These are phyloP conservation scores for Aspergillus sp. DNA, from an alignment of 2,329 filamentous ascomycete species.

Conservation along the genomic window DNA sequence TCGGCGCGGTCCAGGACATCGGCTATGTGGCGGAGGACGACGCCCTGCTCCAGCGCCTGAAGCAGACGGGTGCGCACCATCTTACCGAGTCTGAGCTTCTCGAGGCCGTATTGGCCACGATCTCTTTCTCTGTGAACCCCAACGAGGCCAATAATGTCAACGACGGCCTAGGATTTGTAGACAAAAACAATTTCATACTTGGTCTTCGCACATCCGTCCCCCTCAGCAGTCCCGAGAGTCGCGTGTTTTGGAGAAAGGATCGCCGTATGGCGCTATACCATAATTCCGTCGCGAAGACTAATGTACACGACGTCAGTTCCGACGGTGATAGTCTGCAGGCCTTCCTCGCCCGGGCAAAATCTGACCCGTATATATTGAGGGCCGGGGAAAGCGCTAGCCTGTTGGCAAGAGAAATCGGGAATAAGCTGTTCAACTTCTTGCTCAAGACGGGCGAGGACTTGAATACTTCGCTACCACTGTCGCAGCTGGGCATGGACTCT, in stretches of 20 bases:
- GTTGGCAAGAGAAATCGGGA: conserved; percentile 24
- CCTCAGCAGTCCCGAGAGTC: conserved; percentile 1
- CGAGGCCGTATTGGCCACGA: neutral
- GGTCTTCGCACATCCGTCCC: neutral
- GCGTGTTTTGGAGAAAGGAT: conserved; percentile 6
- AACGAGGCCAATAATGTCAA: neutral
- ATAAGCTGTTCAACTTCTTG: conserved; percentile 22
- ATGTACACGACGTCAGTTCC: neutral
- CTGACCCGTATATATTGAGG: neutral
- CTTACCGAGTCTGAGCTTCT: neutral
- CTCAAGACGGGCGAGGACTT: conserved; percentile 21
- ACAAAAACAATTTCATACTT: neutral
- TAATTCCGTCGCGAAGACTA: conserved; percentile 1
- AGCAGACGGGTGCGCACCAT: neutral
- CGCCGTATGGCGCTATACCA: conserved; percentile 12
- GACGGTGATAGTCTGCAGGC: neutral
- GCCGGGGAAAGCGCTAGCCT: conserved; percentile 9
- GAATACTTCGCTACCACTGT: conserved; percentile 21
- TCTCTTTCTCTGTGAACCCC: neutral
- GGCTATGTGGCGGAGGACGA: conserved; percentile 4
- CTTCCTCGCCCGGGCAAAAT: conserved; percentile 1
- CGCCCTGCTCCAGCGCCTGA: neutral
- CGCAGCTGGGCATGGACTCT: conserved; percentile 31
- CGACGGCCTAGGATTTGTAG: neutral
- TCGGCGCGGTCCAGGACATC: conserved; percentile 27